Evolutionary conservation across 495 filamentous ascomycete species (phyloP), one percentile per base, ranked within the genome.

Genomic region (Margaritispora aquatica): DNA sequence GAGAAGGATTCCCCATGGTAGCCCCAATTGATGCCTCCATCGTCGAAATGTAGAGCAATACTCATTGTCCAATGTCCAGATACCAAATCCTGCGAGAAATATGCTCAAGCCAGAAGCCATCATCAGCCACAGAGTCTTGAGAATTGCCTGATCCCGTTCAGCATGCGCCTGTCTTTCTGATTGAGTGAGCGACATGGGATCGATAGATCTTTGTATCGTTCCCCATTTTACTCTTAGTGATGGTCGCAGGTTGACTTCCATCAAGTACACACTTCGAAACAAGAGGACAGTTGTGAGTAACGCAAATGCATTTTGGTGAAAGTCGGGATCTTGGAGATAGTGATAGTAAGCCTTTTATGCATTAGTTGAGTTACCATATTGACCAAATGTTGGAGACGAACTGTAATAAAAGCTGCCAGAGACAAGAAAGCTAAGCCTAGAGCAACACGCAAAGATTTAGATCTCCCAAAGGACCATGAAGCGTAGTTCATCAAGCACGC

Each of bases 401-500:
- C 80, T 48, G 92, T 95, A 71, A 96, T 94, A 68, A 90, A 93
- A 34, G 86, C 66, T 3, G 88, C 83, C 38, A 96, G 73, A 13
- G 74, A 74, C 29, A 84, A 52, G 27, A 94, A 77, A n/a, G 69
- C 76, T 0, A 80, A 22, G 10, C 76, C 92, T 41, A 96, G 75
- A 54, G 80, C 54, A 3, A 80, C 50, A 8, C 82, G 78, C 34
- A 85, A 74, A n/a, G 57, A 62, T 11, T 67, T 63, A 4, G 89
- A 76, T 59, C 80, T 78, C 4, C 77, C 82, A 72, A 93, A 88
- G 10, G 88, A 84, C 70, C 96, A 94, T 20, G 89, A 88, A 15
- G 90, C 90, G 70, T 87, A 96, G 70, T 78, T 86, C 87, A 96
- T 95, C n/a, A 96, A 72, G 63, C 88, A 95, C 8, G 93, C 95